phyloP scores from a whole-genome alignment of 1,139 yeast genomes.

The Debaryomycetaceae sp. region DNA sequence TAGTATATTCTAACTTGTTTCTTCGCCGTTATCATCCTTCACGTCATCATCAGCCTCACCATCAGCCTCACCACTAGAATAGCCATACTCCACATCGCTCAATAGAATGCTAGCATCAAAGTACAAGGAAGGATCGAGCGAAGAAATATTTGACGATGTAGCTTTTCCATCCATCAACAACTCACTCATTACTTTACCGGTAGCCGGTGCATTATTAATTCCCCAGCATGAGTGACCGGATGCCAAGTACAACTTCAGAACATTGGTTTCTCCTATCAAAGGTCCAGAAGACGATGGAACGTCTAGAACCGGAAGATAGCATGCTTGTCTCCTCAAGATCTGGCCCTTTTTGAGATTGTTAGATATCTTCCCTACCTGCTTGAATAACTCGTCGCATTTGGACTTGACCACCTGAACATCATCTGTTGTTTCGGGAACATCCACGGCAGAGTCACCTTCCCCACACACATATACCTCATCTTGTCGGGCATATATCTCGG shows the following conservation, averaged over 20 bases:
- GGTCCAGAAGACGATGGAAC: constrained; percentile 94
- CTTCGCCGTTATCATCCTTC: constrained; percentile 4
- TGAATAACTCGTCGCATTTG: constrained; percentile 83
- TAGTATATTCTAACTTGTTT: neutral
- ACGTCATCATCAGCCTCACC: constrained; percentile 15
- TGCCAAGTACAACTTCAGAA: constrained; percentile 71
- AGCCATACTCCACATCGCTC: constrained; percentile 37
- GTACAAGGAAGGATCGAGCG: constrained; percentile 79
- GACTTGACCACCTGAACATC: constrained; percentile 86
- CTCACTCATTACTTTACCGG: constrained; percentile 91
- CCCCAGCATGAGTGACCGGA: constrained; percentile 99
- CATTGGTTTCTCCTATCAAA: constrained; percentile 87
- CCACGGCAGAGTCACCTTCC: constrained; percentile 89
- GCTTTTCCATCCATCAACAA: constrained; percentile 81
- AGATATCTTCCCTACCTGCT: constrained; percentile 76
- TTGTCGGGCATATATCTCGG: constrained; percentile 91
- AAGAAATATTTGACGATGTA: constrained; percentile 70
- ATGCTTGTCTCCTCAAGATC: constrained; percentile 84
- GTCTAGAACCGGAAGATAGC: constrained; percentile 91
- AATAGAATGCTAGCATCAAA: constrained; percentile 67
- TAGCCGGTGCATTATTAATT: constrained; percentile 94
- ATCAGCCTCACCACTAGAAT: constrained; percentile 10
- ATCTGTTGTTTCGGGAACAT: constrained; percentile 90
- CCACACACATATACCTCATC: constrained; percentile 98
- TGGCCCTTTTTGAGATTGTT: constrained; percentile 71